Conservation (phyloP, 2,329 filamentous ascomycete genomes). For the Ophiobolus disseminans region DNA sequence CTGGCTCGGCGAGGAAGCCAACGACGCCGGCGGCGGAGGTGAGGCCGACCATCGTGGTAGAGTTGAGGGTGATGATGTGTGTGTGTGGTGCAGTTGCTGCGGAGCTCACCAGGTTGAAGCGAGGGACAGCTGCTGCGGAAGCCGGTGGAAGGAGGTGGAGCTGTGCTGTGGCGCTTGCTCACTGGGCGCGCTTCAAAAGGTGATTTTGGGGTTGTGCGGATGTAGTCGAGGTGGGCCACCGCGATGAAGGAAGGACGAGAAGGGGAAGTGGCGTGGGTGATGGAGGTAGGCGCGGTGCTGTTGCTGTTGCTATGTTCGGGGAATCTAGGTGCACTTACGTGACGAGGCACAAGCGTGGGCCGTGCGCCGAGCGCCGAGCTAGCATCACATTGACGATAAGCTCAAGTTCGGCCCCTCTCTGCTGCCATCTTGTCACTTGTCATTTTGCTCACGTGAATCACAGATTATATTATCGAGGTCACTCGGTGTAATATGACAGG, state of each 20-base stretch:
- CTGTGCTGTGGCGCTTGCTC: conserved; percentile 44
- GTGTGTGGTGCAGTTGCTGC: conserved; percentile 17
- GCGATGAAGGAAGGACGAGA: conserved; percentile 42
- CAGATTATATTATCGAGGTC: too few species aligned
- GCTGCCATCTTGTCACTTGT: not conserved
- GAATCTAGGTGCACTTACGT: conserved; percentile 31
- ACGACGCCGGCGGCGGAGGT: conserved; percentile 94
- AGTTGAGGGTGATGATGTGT: conserved; percentile 13
- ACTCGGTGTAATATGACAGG: too few species aligned
- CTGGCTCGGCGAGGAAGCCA: conserved; percentile 93
- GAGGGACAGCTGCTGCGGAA: conserved; percentile 36
- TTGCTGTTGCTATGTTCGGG: conserved; percentile 34
- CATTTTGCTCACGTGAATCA: too few species aligned
- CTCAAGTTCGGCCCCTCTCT: conserved; percentile 20
- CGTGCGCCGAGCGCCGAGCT: not conserved
- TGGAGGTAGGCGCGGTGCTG: conserved; percentile 41
- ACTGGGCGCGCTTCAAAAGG: conserved; percentile 28
- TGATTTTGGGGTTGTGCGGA: conserved; percentile 18
- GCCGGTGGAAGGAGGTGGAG: conserved; percentile 47
- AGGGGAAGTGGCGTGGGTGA: conserved; percentile 34
- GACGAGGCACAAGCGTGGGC: conserved; percentile 24
- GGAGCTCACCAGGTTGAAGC: conserved; percentile 29
- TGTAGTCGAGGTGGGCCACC: conserved; percentile 11
- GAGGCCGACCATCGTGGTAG: conserved; percentile 78
- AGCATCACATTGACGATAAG: conserved; percentile 4